phyloP scores from a whole-genome alignment of 768 basidiomycete genomes.

The Tylopilus vinaceipallidus region DNA sequence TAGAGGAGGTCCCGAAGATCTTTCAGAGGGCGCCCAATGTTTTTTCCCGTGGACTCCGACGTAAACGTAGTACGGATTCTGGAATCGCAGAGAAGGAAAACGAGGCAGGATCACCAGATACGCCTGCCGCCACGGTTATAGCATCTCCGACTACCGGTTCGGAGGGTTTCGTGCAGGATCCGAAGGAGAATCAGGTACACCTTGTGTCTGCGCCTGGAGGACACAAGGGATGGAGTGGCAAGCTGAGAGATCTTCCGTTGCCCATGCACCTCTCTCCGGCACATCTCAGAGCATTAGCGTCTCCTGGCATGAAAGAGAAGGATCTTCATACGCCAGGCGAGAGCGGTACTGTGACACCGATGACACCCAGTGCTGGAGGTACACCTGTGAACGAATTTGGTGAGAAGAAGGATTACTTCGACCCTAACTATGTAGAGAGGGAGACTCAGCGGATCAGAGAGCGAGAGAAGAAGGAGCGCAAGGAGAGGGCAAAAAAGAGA shows the following conservation, averaged over 20 bases:
- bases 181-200: neutral
- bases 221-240: constrained; percentile 35
- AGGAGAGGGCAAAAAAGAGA: constrained; percentile 33
- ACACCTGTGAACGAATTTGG: constrained; percentile 20
- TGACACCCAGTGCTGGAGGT: constrained; percentile 14
- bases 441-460: constrained; percentile 20
- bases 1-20: constrained; percentile 10
- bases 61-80: constrained; percentile 13
- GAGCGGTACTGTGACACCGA: constrained; percentile 20
- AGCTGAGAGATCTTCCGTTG: constrained; percentile 41
- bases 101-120: constrained; percentile 17
- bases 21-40: constrained; percentile 1
- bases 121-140: constrained; percentile 14
- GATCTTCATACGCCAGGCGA: constrained; percentile 9
- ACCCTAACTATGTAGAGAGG: constrained; percentile 29
- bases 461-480: constrained; percentile 32
- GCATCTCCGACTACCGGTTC: constrained; percentile 15
- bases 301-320: constrained; percentile 8
- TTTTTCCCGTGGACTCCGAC: constrained; percentile 8
- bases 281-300: constrained; percentile 15
- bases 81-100: constrained; percentile 1
- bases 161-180: neutral
- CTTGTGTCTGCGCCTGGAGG: constrained; percentile 7
- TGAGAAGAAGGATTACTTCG: constrained; percentile 30
- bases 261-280: constrained; percentile 12